Evolutionary conservation across 179 eudicot genomes (phyloP), one percentile per base, ranked within the genome.

Genomic region (Heliamphora pulchella): DNA sequence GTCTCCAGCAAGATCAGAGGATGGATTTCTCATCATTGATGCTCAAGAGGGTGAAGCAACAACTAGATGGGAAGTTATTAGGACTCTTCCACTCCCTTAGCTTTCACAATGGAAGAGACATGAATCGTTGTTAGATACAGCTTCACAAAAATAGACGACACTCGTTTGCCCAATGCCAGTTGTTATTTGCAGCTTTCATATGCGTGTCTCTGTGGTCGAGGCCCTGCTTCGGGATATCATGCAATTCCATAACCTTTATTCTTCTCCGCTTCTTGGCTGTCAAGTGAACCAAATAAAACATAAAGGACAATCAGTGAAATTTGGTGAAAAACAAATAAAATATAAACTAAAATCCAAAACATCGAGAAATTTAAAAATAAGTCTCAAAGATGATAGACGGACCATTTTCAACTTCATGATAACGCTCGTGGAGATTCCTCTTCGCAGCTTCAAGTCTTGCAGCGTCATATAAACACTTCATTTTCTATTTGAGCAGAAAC

Each of bases 351-450:
- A 41, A 66, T 55, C 50, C 18, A 67, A 78, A 74, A 8, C 15
- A 3, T 18, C 55, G 17, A 1, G 0, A 46, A 65, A 1, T 3
- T 43, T 1, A 65, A 10, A 2, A 43, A 50, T 1, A 53, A 51
- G 62, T 66, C 68, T 31, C 0, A 51, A 54, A 63, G 39, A 81
- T 54, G 41, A 50, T 10, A 70, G 31, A 85, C 85, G 8, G 67
- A 94, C 98, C 98, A 78, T 91, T 89, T 79, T 93, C 91, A 18
- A 89, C 93, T 90, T 91, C 90, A 86, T 93, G 97, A 80, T 94
- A 93, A 10, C 98, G 88, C 82, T 94, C 97, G 4, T 93, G 97
- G 62, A 94, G 98, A 85, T 88, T 94, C 87, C 98, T 94, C 84
- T 94, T 93, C 9, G 97, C 74, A 17, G 88, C 97, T 89, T 89